These are phyloP conservation scores for Paramecium biaurelia DNA, from an alignment of 73 alveolate genomes.

Conservation along the genomic window DNA sequence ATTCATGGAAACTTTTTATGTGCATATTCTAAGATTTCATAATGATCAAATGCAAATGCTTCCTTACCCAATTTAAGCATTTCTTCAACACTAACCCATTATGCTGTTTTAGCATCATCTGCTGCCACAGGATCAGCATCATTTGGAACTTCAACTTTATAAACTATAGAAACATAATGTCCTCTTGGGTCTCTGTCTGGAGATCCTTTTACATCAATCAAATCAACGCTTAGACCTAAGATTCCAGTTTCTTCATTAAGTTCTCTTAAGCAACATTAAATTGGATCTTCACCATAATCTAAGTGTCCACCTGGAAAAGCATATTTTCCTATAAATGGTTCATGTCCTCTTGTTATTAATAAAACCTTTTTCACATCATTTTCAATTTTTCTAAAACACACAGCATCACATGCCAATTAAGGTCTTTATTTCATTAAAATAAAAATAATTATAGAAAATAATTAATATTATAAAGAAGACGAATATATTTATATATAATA, in stretches of 20 bases:
- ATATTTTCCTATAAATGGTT: slow-evolving; percentile 86
- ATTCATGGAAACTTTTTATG: not conserved
- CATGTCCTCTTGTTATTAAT: slow-evolving; percentile 85
- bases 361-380: slow-evolving; percentile 76
- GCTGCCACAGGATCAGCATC: slow-evolving; percentile 91
- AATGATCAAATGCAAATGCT: slow-evolving; percentile 79
- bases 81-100: slow-evolving; percentile 89
- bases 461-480: not conserved
- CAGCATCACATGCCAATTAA: slow-evolving; percentile 92
- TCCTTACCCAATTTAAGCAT: slow-evolving; percentile 63
- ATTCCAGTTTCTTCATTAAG: slow-evolving; percentile 94
- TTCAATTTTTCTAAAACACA: slow-evolving; percentile 77
- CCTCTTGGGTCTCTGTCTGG: slow-evolving; percentile 98
- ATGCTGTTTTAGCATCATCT: slow-evolving; percentile 97
- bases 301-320: slow-evolving; percentile 99
- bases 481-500: not conserved
- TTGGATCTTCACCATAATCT: slow-evolving; percentile 97
- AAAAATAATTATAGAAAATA: not conserved
- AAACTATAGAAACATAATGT: slow-evolving; percentile 92
- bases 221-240: slow-evolving; percentile 83
- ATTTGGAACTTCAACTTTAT: slow-evolving; percentile 85
- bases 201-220: slow-evolving; percentile 94
- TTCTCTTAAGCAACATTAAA: slow-evolving; percentile 90
- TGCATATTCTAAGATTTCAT: slow-evolving; percentile 57
- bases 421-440: slow-evolving; percentile 68